Base-by-base conservation (phyloP, 495 filamentous ascomycete genomes). In the Neohortaea acidophila region DNA sequence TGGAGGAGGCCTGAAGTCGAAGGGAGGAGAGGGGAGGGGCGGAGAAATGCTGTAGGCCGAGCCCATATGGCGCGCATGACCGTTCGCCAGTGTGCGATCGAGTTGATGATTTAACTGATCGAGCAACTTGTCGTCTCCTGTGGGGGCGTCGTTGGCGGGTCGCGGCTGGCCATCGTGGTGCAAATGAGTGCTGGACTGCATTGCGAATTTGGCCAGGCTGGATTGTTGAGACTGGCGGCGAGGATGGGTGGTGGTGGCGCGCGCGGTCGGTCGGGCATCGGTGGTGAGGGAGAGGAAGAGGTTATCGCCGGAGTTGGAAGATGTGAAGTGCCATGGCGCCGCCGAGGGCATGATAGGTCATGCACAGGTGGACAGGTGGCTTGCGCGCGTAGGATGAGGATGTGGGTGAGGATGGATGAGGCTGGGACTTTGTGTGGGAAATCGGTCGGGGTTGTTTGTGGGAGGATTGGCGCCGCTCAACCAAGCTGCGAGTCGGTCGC, bases 51-150 rank as follows among this genome's bases (percentile, higher is more conserved):
- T 22, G 41, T 11, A 29, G 13, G 12, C 27, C 19, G 20, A 19
- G 11, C 25, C 14, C 15, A 13, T 15, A 5, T 28, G 20, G 26
- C 17, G 18, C 1, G 14, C 9, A 9, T n/a, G 20, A 2, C 18
- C 38, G 22, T 30, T 26, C 6, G 21, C 2, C 17, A 48, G 33
- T 31, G 45, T 48, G 3, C 41, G 20, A 21, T 38, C 45, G 8
- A 48, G 33, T n/a, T 44, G 19, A 21, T 39, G 24, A n/a, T 41
- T 18, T 35, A 48, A 21, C 41, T 48, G 31, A 20, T 48, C 40
- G 19, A 41, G 18, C 25, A 22, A 19, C 35, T 35, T 20, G 4
- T 48, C 41, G n/a, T 39, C 21, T 19, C 11, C 11, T 6, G 11
- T 19, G 5, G 11, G 15, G 11, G 11, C 32, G 18, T 18, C 17